Percentiles rank a stretch among this genome's conserved stretches.
phyloP scores from a whole-genome alignment of 495 filamentous ascomycete species.

The Astrocystis sublimbata region DNA sequence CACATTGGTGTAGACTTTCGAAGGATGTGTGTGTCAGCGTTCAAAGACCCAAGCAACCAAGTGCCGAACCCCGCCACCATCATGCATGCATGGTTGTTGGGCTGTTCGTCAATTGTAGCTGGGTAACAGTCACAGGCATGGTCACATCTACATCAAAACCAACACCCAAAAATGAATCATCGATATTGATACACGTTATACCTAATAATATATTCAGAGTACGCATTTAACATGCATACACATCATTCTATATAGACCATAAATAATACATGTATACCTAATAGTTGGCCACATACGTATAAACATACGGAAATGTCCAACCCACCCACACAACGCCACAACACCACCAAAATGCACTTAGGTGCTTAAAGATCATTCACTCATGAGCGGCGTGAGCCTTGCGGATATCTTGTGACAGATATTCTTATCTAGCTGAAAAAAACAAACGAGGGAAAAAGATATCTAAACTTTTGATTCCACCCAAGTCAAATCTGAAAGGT shows the following conservation, averaged over 20 bases:
- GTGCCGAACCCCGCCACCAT: not conserved
- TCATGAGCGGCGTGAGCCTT: slow-evolving; percentile 34
- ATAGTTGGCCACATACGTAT: not conserved
- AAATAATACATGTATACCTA: slow-evolving; percentile 7
- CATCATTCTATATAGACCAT: slow-evolving; percentile 1
- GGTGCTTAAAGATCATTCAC: slow-evolving; percentile 32
- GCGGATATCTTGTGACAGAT: slow-evolving; percentile 31
- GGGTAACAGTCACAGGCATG: not conserved
- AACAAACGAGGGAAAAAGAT: not conserved
- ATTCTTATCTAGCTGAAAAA: slow-evolving; percentile 28
- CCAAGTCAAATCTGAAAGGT: not conserved
- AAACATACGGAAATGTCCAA: slow-evolving; percentile 1
- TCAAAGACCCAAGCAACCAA: too few relatives aligned
- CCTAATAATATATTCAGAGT: not conserved
- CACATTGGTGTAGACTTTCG: not conserved
- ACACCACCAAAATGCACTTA: slow-evolving; percentile 24
- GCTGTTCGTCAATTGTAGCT: not conserved
- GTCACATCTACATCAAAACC: not conserved
- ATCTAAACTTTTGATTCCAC: slow-evolving; percentile 6
- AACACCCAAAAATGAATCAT: not conserved
- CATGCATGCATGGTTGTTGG: too few relatives aligned
- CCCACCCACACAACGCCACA: slow-evolving; percentile 24
- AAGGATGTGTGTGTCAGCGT: too few relatives aligned
- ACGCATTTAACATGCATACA: slow-evolving; percentile 6
- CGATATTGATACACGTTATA: not conserved